Conservation (phyloP, 2,329 filamentous ascomycete genomes). For the Ophiobolus disseminans region DNA sequence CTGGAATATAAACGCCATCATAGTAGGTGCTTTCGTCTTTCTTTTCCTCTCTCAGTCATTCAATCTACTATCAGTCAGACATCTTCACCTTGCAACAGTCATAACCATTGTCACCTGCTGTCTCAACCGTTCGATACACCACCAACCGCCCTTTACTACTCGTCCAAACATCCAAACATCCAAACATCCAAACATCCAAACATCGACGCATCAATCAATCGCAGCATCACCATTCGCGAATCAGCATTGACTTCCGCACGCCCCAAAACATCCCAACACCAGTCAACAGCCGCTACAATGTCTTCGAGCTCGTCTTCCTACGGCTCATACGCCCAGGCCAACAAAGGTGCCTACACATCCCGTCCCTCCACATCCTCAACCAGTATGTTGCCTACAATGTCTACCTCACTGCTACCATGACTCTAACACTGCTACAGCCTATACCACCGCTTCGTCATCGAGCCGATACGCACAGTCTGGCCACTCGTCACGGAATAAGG, state of each 20-base stretch:
- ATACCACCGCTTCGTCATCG: constrained; percentile 26
- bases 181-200: constrained; percentile 10
- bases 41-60: constrained; percentile 17
- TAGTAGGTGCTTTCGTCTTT: constrained; percentile 17
- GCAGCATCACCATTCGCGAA: constrained; percentile 15
- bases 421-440: constrained; percentile 20
- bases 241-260: constrained; percentile 13
- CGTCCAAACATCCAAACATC: neutral
- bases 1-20: constrained; percentile 38
- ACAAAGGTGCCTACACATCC: constrained; percentile 30
- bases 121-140: constrained; percentile 28
- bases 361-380: constrained; percentile 35
- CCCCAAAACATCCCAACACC: constrained; percentile 21
- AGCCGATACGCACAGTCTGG: constrained; percentile 35
- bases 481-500: constrained; percentile 28
- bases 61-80: constrained; percentile 14
- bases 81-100: constrained; percentile 14
- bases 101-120: constrained; percentile 10
- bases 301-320: constrained; percentile 38
- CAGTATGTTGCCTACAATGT: constrained; percentile 24
- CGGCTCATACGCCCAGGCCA: constrained; percentile 26
- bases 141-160: constrained; percentile 3
- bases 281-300: constrained; percentile 30
- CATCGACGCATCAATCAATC: neutral
- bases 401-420: neutral